Percentiles rank a stretch among this genome's conserved stretches.
phyloP scores from a whole-genome alignment of 768 basidiomycete genomes.

The Mycena vitilis region DNA sequence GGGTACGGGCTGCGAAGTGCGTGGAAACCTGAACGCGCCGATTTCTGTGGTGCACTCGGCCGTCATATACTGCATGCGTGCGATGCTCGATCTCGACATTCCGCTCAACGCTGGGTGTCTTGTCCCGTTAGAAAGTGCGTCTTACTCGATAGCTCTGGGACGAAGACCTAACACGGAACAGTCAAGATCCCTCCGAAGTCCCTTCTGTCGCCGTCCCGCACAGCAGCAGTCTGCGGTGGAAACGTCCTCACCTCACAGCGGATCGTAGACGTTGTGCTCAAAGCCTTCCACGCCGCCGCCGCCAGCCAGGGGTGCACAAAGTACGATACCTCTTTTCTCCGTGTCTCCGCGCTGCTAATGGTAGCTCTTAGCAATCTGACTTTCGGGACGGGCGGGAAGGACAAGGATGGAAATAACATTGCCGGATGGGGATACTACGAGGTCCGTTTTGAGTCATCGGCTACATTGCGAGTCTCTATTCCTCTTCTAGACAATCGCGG shows the following conservation, averaged over 20 bases:
- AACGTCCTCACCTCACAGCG: slow-evolving; percentile 93
- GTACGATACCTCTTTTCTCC: slow-evolving; percentile 53
- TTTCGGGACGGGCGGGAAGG: slow-evolving; percentile 51
- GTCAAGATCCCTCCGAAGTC: slow-evolving; percentile 87
- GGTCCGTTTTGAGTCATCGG: slow-evolving; percentile 52
- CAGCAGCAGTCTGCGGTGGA: slow-evolving; percentile 92
- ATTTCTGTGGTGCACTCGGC: slow-evolving; percentile 90
- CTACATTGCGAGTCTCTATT: too few relatives aligned
- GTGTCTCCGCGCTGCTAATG: slow-evolving; percentile 25
- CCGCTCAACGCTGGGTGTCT: slow-evolving; percentile 96
- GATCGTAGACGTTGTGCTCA: slow-evolving; percentile 94
- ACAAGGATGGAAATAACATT: slow-evolving; percentile 2
- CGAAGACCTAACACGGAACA: slow-evolving; percentile 36
- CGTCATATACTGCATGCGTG: slow-evolving; percentile 89
- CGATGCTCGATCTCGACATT: slow-evolving; percentile 88
- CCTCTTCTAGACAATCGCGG: slow-evolving; percentile 84
- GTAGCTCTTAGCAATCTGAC: slow-evolving; percentile 75
- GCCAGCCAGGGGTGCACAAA: slow-evolving; percentile 96
- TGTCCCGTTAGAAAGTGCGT: slow-evolving; percentile 80
- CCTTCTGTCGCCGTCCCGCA: slow-evolving; percentile 83
- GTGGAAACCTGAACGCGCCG: slow-evolving; percentile 87
- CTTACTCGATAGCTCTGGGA: not conserved
- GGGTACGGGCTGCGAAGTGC: slow-evolving; percentile 86
- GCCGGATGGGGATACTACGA: slow-evolving; percentile 94
- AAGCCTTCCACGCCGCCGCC: slow-evolving; percentile 91